Evolutionary conservation across 495 filamentous ascomycete species (phyloP), one percentile per base, ranked within the genome.

Genomic region (Chaetomium cochliodes): DNA sequence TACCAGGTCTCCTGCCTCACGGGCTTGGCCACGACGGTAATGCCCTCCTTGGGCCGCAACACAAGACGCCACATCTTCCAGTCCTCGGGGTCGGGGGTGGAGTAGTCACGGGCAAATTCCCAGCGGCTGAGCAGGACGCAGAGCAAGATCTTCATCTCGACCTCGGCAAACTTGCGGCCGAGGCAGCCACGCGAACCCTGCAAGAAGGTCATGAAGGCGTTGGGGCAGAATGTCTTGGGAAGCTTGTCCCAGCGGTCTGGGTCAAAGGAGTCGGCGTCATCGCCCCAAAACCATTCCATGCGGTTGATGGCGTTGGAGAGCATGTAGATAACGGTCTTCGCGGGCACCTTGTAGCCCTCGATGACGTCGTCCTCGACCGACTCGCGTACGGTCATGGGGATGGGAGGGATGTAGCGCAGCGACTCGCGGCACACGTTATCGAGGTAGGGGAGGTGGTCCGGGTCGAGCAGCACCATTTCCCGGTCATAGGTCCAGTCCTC

Each of bases 41-140:
- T 74, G 9, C 82, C 82, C 62, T 81, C 77, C 70, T 76, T 79
- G 3, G 82, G 82, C 62, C 82, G 71, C 65, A 84, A 62, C 41
- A 83, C 81, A 30, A 83, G 63, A 7, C 81, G 71, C 82, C 81
- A 84, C 81, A 82, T 82, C 73, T 84, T 84, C 76, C 77, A 78
- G 20, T 78, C 70, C 72, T 83, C 82, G 9, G 80, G 82, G 63
- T 84, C 76, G 3, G 74, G 73, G 9, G 73, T 70, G 15, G 63
- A 62, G 41, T 66, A 65, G 57, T 83, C 78, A 8, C 72, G 72
- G 65, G 63, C 66, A 60, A 79, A 78, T 49, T 73, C 67, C 57
- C 65, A 79, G 68, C 70, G 68, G 67, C 71, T 74, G 37, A 79
- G 66, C 57, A 79, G 37, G 49, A 61, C 67, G 65, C 74, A 74